A percentile compares a stretch with the other conserved stretches of the same genome.
phyloP scores from a whole-genome alignment of 345 rosid species.

The Hibiscus syriacus region DNA sequence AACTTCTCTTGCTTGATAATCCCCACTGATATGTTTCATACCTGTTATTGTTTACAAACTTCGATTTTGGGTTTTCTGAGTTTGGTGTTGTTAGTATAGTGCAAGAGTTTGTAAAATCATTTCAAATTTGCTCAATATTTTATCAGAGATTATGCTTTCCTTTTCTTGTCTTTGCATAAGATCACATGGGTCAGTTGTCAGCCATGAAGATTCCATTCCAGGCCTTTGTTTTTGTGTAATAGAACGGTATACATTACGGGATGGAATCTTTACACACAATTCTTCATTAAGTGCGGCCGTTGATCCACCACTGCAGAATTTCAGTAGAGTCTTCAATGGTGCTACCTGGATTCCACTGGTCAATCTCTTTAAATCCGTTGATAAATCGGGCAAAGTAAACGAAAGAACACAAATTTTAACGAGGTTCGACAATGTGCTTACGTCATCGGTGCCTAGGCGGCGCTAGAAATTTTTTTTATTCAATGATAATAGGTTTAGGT shows the following conservation, averaged over 20 bases:
- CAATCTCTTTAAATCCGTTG: neutral
- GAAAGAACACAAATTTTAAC: no score
- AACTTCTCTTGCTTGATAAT: neutral
- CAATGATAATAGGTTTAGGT: no score
- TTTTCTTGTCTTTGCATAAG: no score
- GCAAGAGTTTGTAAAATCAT: slow-evolving; percentile 11
- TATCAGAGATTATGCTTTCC: neutral
- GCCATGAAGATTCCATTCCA: no score
- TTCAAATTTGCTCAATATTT: neutral
- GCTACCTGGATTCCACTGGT: neutral
- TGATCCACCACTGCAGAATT: neutral
- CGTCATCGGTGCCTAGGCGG: no score
- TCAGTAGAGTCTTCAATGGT: neutral
- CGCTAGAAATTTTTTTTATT: no score
- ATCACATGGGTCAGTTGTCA: no score
- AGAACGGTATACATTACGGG: neutral
- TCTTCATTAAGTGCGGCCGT: neutral
- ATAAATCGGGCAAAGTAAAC: no score
- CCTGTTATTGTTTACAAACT: neutral
- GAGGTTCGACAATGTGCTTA: no score
- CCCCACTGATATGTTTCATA: neutral
- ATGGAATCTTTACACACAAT: neutral
- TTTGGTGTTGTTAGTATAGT: neutral
- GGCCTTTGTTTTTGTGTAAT: no score
- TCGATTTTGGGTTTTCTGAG: neutral